phyloP scores from a whole-genome alignment of 108 stramenopile genomes.

The Mayamaea pseudoterrestris region DNA sequence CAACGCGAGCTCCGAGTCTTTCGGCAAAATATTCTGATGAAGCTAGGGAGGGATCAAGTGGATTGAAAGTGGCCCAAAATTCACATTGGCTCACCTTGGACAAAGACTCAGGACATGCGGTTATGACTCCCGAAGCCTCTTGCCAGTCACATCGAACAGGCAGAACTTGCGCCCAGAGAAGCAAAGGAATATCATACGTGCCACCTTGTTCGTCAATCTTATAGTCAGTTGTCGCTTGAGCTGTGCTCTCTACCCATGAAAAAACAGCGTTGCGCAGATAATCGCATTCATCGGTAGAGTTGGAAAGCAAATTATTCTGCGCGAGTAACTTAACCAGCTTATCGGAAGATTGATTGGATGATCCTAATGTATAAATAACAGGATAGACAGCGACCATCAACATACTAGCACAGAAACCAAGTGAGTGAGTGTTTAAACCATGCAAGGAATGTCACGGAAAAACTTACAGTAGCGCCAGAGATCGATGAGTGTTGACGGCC shows the following conservation, averaged over 20 bases:
- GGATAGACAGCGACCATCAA: too few relatives aligned
- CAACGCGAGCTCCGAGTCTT: slow-evolving; percentile 8
- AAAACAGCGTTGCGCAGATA: slow-evolving; percentile 33
- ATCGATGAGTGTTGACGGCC: slow-evolving; percentile 56
- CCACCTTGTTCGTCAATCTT: slow-evolving; percentile 1
- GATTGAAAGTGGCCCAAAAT: too few relatives aligned
- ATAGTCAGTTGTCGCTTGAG: not conserved
- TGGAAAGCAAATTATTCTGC: slow-evolving; percentile 36
- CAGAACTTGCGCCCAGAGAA: slow-evolving; percentile 45
- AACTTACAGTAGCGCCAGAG: slow-evolving; percentile 49
- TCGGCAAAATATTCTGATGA: slow-evolving; percentile 15
- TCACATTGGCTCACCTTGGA: too few relatives aligned
- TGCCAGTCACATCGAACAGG: slow-evolving; percentile 54
- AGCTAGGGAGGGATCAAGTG: not conserved
- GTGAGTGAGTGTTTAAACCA: too few relatives aligned
- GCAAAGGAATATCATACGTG: too few relatives aligned
- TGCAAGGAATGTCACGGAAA: slow-evolving; percentile 3
- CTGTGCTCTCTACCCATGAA: not conserved
- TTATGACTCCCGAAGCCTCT: slow-evolving; percentile 24
- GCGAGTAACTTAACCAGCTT: slow-evolving; percentile 43
- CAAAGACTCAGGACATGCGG: too few relatives aligned
- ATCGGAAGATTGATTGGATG: too few relatives aligned
- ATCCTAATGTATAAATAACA: too few relatives aligned
- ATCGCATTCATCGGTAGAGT: slow-evolving; percentile 31
- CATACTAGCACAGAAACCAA: too few relatives aligned